Base-by-base conservation (phyloP, 2,329 filamentous ascomycete genomes). In the Herpotrichia juniperi region DNA sequence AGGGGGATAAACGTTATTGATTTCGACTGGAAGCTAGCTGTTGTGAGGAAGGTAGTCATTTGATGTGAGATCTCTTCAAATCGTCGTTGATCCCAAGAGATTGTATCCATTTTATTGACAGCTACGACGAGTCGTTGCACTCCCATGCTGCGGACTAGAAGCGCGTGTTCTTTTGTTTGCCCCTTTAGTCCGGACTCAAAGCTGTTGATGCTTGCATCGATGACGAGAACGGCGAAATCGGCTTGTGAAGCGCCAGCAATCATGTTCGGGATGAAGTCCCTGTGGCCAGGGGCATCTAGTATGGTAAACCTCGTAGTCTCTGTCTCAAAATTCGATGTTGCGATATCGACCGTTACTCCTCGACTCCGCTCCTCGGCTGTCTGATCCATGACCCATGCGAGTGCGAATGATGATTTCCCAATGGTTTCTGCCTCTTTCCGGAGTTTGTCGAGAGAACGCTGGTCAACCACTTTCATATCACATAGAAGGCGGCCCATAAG, bases 211-310 rank as follows among this genome's bases (percentile, higher is more conserved):
- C 89, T 88, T 4, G 93, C 89, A 71, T 99, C 94, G 54, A 99
- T 91, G 17, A 99, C 94, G 2, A 99, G 79, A 0, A 99, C 89
- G 0, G 93, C 94, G 73, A 97, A 94, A 71, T 99, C 94, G 9
- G 94, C 96, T 74, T 97, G 93, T 53, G 90, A 94, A 3, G 93
- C 92, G 12, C 94, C 94, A 2, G 93, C 93, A 71, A 99, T 97
- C 94, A 99, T 99, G 73, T 97, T 99, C 0, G 94, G 94, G 17
- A 99, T 92, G 69, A 97, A 99, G 71, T 99, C 94, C 54, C 87
- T 85, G 74, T 99, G 94, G 0, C 94, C 94, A 0, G 94, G 94
- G 0, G 94, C 93, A 71, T 99, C 94, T 4, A 99, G 81, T 40
- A 99, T 96, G 1, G 94, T 97, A 68, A 97, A 97, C 10, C 83